A percentile compares a stretch with the other conserved stretches of the same genome.
These are phyloP conservation scores for Kurtzmaniella quercitrusa DNA, from an alignment of 1,139 yeast species.

Conservation along the genomic window DNA sequence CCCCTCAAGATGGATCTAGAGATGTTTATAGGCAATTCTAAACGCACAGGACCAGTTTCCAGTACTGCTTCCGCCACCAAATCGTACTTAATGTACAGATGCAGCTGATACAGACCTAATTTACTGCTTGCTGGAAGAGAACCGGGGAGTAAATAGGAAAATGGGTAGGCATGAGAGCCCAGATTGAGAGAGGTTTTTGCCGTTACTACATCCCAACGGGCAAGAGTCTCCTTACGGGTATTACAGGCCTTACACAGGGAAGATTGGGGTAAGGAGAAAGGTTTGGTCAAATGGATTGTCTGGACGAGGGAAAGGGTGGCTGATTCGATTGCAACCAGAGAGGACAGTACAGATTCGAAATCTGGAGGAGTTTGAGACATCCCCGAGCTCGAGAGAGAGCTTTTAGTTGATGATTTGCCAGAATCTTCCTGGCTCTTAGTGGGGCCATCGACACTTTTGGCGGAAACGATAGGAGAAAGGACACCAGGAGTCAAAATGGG, in stretches of 20 bases:
- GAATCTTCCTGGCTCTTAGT: neutral
- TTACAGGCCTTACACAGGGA: slow-evolving; percentile 57
- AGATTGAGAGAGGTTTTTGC: slow-evolving; percentile 49
- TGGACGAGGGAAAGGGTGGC: slow-evolving; percentile 71
- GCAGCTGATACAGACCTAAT: slow-evolving; percentile 51
- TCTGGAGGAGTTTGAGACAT: neutral
- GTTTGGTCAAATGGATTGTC: slow-evolving; percentile 58
- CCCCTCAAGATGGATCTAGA: slow-evolving; percentile 77
- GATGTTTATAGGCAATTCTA: slow-evolving; percentile 67
- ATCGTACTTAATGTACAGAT: slow-evolving; percentile 64
- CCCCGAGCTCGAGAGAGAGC: slow-evolving; percentile 3
- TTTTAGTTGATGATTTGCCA: neutral
- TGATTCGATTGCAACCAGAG: slow-evolving; percentile 36
- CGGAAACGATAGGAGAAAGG: neutral
- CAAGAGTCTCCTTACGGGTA: slow-evolving; percentile 53
- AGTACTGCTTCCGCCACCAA: slow-evolving; percentile 56
- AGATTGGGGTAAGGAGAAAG: slow-evolving; percentile 50
- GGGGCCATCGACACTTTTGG: slow-evolving; percentile 7
- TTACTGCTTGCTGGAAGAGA: slow-evolving; percentile 77
- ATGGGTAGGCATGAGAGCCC: slow-evolving; percentile 86
- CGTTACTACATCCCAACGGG: slow-evolving; percentile 83
- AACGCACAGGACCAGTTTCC: slow-evolving; percentile 37
- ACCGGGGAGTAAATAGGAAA: slow-evolving; percentile 89
- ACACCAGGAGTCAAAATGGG: neutral
- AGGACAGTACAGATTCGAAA: slow-evolving; percentile 6